Conservation (phyloP, 140 eudicot genomes). For the Cichorium intybus region DNA sequence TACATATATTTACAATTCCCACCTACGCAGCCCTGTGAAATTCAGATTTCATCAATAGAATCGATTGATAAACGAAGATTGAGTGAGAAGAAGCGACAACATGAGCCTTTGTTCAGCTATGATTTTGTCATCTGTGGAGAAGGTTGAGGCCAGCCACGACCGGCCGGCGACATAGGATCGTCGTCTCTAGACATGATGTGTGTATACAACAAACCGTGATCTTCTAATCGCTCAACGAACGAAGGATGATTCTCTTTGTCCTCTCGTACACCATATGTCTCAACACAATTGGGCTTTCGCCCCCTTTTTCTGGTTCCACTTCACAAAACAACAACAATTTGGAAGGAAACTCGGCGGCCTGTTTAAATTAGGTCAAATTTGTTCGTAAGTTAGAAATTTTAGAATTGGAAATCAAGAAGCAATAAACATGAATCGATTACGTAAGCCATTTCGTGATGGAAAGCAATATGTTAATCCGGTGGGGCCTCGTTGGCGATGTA, state of each 20-base stretch:
- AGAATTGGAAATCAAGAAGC: too few relatives aligned
- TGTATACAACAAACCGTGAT: constrained; percentile 45
- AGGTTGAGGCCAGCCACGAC: constrained; percentile 69
- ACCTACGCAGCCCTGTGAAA: constrained; percentile 49
- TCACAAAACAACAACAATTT: too few relatives aligned
- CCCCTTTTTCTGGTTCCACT: constrained; percentile 55
- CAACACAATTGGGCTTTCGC: constrained; percentile 60
- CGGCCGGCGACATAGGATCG: constrained; percentile 45
- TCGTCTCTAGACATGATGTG: constrained; percentile 46
- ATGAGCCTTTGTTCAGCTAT: constrained; percentile 54
- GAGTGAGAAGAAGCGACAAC: too few relatives aligned
- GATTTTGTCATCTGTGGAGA: constrained; percentile 44
- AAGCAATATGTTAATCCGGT: constrained; percentile 69
- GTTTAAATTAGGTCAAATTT: background rate
- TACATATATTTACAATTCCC: too few relatives aligned
- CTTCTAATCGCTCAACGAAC: constrained; percentile 47
- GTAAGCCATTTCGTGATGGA: constrained; percentile 86
- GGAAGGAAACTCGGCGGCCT: constrained; percentile 58
- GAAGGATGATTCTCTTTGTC: constrained; percentile 43
- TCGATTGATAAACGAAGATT: too few relatives aligned
- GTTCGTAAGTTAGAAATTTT: background rate
- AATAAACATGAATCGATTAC: too few relatives aligned
- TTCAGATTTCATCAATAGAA: background rate
- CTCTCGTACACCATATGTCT: constrained; percentile 55
- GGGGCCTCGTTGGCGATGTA: constrained; percentile 78